Evolutionary conservation across 2,329 filamentous ascomycete genomes (phyloP).

Genomic region (Didymellaceae sp.): DNA sequence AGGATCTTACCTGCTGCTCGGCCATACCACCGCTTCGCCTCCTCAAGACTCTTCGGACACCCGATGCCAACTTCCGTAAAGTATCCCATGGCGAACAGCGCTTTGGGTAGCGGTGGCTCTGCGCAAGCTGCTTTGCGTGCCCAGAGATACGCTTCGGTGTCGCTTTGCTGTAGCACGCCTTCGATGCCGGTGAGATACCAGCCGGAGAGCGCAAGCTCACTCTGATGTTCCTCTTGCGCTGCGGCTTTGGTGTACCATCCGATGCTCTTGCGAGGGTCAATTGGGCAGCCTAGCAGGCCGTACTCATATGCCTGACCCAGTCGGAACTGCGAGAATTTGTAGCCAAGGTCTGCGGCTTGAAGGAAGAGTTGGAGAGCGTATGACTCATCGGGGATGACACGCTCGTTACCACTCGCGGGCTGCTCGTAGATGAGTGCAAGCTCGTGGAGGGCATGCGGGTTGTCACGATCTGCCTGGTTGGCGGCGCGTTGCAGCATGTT

Average conservation of each 20-base stretch:
- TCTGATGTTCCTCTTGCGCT: slow-evolving; percentile 91
- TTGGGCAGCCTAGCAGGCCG: slow-evolving; percentile 78
- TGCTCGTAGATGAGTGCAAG: slow-evolving; percentile 71
- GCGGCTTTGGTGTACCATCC: slow-evolving; percentile 94
- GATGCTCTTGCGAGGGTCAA: slow-evolving; percentile 85
- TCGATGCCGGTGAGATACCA: slow-evolving; percentile 93
- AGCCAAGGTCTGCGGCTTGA: slow-evolving; percentile 85
- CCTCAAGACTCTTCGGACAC: slow-evolving; percentile 82
- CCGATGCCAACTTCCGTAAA: slow-evolving; percentile 97
- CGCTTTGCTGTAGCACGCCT: slow-evolving; percentile 86
- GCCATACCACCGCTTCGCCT: slow-evolving; percentile 98
- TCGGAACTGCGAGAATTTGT: slow-evolving; percentile 93
- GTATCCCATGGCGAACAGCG: slow-evolving; percentile 98
- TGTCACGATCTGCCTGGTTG: slow-evolving; percentile 84
- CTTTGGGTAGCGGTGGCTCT: slow-evolving; percentile 78
- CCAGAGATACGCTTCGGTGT: slow-evolving; percentile 97
- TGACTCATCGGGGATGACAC: slow-evolving; percentile 78
- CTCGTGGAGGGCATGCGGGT: slow-evolving; percentile 94
- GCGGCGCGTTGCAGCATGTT: slow-evolving; percentile 93
- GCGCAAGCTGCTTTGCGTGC: slow-evolving; percentile 89
- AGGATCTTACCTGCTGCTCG: slow-evolving; percentile 85
- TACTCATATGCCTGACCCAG: slow-evolving; percentile 91
- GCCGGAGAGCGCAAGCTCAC: slow-evolving; percentile 67
- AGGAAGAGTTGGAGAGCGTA: slow-evolving; percentile 84
- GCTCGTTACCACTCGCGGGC: slow-evolving; percentile 62